Evolutionary conservation across 495 filamentous ascomycete genomes (phyloP), one percentile per base, ranked within the genome.

Genomic region (Lasiosphaeria hispida): DNA sequence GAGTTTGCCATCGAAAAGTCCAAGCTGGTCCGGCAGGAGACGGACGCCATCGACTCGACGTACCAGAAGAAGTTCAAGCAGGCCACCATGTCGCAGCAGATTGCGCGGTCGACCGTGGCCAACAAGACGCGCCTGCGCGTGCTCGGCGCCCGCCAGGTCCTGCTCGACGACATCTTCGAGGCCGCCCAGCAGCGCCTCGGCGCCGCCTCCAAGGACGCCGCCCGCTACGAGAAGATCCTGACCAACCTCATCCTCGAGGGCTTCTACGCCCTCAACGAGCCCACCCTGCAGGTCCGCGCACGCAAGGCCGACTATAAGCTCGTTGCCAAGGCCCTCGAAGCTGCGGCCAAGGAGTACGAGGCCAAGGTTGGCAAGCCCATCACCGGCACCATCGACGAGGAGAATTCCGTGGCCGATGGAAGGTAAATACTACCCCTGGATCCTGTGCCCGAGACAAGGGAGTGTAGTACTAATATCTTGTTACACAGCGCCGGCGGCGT

Each of bases 31-130:
- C 93, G 89, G 71, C 84, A 92, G 72, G 95, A 97, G 74, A 96
- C 90, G 55, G 80, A 87, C 66, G 75, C 91, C 74, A 97, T 99
- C 82, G 94, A 99, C 79, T 76, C 80, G 48, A 76, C 83, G 54
- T 97, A 96, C 85, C 87, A 91, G 74, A 97, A 97, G 84, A 96
- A 96, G 78, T 92, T 92, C 85, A 99, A 96, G 83, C 87, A 92
- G 75, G 92, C 93, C 57, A 80, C 86, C 75, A 96, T 97, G 87
- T 88, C 89, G 49, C 95, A 97, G 82, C 95, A 97, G 79, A 97
- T 97, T 77, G 92, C 91, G 41, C 87, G 87, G 60, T 96, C 91
- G 39, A 97, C 90, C 47, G 83, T 97, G 40, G 83, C 92, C 74
- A 99, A 99, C 83, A 92, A 94, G 78, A 91, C 91, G 48, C 85